These are phyloP conservation scores for Tetragonia tetragonoides DNA, from an alignment of 148 eudicot species.

Conservation along the genomic window DNA sequence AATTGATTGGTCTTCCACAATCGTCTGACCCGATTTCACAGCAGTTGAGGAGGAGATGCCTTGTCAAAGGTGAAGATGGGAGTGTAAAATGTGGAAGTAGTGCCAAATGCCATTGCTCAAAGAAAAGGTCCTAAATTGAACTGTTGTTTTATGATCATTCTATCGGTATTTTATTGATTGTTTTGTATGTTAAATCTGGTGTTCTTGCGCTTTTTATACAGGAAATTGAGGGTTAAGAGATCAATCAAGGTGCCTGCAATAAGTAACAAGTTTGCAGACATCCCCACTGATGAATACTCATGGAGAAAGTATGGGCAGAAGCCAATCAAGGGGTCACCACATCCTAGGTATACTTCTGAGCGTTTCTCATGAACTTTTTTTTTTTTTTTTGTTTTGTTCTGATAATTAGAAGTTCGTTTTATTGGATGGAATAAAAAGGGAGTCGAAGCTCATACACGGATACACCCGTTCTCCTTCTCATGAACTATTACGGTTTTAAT, in stretches of 20 bases:
- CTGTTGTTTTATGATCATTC: background rate
- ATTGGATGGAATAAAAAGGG: too few species aligned
- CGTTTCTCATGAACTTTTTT: too few species aligned
- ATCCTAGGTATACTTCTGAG: constrained; percentile 48
- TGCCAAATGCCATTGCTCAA: constrained; percentile 57
- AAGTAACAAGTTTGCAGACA: constrained; percentile 57
- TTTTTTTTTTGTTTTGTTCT: too few species aligned
- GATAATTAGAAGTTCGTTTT: too few species aligned
- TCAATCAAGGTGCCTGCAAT: constrained; percentile 56
- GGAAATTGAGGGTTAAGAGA: constrained; percentile 56
- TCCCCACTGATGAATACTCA: constrained; percentile 55
- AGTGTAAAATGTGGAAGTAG: constrained; percentile 41
- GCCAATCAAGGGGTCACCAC: constrained; percentile 64
- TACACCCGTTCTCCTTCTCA: background rate
- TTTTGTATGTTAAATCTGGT: background rate
- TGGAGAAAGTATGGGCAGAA: constrained; percentile 72
- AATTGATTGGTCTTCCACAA: constrained; percentile 40
- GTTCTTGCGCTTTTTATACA: constrained; percentile 17
- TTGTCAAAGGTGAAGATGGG: constrained; percentile 41
- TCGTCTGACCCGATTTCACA: constrained; percentile 40
- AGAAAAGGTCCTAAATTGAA: constrained; percentile 38
- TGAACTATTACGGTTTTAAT: background rate
- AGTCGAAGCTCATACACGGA: too few species aligned
- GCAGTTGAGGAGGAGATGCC: constrained; percentile 38
- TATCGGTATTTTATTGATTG: background rate